These are phyloP conservation scores for Solanum chilense DNA, from an alignment of 257 asterid species.

Conservation along the genomic window DNA sequence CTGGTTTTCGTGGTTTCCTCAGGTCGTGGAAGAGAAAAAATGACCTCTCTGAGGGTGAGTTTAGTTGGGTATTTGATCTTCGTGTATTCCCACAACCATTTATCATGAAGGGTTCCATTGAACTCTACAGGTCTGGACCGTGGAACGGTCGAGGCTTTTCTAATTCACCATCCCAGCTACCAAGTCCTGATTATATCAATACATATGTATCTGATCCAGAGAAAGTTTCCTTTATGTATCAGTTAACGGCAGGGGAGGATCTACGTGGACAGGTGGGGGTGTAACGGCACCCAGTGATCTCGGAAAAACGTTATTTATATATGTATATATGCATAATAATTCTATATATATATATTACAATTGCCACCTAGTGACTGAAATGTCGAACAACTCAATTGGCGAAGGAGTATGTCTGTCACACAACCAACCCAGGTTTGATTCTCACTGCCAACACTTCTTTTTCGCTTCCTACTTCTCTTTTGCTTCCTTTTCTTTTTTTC, in stretches of 20 bases:
- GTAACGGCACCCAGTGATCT: too few species aligned
- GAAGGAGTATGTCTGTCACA: too few species aligned
- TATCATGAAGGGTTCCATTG: not conserved
- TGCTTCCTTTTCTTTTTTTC: too few species aligned
- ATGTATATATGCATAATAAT: too few species aligned
- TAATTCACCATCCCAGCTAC: not conserved
- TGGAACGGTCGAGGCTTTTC: constrained; percentile 19
- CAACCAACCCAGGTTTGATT: too few species aligned
- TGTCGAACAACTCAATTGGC: too few species aligned
- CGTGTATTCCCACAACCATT: constrained; percentile 15
- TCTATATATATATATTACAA: too few species aligned
- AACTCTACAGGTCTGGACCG: constrained; percentile 9
- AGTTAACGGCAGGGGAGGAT: not conserved
- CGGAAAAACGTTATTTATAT: too few species aligned
- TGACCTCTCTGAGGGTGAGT: constrained; percentile 20
- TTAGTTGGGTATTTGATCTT: constrained; percentile 5
- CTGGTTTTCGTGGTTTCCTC: constrained; percentile 10
- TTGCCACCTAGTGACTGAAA: too few species aligned
- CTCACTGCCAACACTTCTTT: too few species aligned
- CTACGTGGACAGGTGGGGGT: too few species aligned
- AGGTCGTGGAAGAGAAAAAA: constrained; percentile 22
- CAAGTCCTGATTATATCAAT: constrained; percentile 2
- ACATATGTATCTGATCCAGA: not conserved
- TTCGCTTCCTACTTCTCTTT: too few species aligned
- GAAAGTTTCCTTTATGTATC: constrained; percentile 4